Conservation (phyloP, 2,329 filamentous ascomycete species). For the Fusarium sterilihyphosum region DNA sequence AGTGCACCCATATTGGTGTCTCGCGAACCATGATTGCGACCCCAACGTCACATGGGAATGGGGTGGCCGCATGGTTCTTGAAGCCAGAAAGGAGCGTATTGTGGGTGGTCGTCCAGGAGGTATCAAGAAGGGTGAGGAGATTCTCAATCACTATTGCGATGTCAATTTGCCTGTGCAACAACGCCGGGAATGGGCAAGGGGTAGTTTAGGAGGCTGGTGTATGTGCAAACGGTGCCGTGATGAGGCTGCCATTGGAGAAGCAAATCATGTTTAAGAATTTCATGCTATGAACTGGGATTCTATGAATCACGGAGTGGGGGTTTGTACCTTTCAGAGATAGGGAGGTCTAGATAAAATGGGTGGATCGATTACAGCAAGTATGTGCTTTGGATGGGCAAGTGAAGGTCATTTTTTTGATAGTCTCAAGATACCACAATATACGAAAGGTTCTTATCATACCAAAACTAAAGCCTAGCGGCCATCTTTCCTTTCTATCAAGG, state of each 20-base stretch:
- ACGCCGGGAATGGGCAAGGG: conserved; percentile 87
- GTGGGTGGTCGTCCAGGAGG: conserved; percentile 63
- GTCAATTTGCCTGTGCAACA: conserved; percentile 79
- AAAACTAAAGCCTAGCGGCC: background rate
- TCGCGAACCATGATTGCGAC: conserved; percentile 96
- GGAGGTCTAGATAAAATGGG: conserved; percentile 25
- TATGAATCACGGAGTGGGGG: conserved; percentile 6
- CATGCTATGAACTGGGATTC: background rate
- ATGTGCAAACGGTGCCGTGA: conserved; percentile 84
- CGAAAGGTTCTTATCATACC: background rate
- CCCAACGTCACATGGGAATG: conserved; percentile 97
- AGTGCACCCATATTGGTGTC: conserved; percentile 94
- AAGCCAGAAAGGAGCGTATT: conserved; percentile 67
- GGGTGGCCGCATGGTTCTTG: conserved; percentile 80
- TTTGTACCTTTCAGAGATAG: conserved; percentile 11
- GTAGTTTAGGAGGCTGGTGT: conserved; percentile 88
- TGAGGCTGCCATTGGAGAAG: conserved; percentile 62
- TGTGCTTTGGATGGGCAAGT: background rate
- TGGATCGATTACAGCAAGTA: background rate
- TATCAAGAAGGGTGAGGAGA: conserved; percentile 82
- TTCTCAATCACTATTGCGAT: conserved; percentile 96
- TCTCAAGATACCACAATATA: conserved; percentile 6
- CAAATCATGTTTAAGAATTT: conserved; percentile 13
- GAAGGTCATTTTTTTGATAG: background rate
- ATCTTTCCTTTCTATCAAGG: background rate